Base-by-base conservation (phyloP, 352 stramenopile species). In the Pythium aphanidermatum region DNA sequence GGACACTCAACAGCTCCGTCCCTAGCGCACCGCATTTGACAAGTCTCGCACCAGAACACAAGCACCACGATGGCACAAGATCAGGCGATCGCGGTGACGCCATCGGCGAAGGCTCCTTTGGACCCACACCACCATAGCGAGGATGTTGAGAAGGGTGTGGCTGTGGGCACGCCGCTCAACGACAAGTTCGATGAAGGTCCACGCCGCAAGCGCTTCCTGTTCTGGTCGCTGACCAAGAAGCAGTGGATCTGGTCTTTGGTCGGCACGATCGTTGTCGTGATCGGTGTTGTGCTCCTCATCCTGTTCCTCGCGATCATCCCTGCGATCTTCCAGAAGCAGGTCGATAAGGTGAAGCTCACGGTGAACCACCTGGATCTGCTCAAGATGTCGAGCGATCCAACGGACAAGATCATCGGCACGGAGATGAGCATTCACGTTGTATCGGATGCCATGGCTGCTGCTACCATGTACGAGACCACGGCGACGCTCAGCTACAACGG, bases 331-430 rank as follows among this genome's bases (percentile, higher is more conserved):
- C 70, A 89, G 59, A 63, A 70, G 41, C 69, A 76, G 48, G 66
- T 71, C 35, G 65, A 86, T 63, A 68, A 73, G 29, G 74, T 84
- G 42, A 46, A 70, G 23, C 42, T 89, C 41, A 60, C 54, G 20
- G 50, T 89, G 35, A 85, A 85, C 60, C 74, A 82, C 58, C 48
- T 89, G 34, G 76, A 86, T 48, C 55, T 86, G 36, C 61, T 76
- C 45, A 55, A 58, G 28, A 62, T 86, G 43, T 55, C 60, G 23
- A 61, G 48, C 46, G 68, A 60, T 39, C 57, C 45, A 14, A 48
- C 50, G 31, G 60, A 62, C 31, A 53, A 55, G 19, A 51, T 84
- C 23, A 67, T 49, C 27, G 62, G 78, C 4, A n/a, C n/a, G n/a
- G 63, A 84, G 51, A 35, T 88, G 6, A 83, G 70, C 26, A 38